These are phyloP conservation scores for Priceomyces medius DNA, from an alignment of 805 yeast genomes.

Conservation along the genomic window DNA sequence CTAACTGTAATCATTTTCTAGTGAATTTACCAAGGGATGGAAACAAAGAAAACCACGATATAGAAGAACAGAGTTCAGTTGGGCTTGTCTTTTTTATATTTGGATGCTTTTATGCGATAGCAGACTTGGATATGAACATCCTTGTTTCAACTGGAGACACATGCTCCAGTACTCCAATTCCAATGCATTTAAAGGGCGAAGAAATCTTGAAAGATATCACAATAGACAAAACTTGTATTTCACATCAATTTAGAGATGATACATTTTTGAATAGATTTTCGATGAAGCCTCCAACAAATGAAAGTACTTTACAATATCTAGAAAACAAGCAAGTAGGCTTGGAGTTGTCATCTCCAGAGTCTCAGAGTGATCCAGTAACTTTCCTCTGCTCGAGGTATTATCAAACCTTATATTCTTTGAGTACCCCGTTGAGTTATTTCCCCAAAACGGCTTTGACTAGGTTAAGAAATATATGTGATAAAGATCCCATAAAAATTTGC, in stretches of 20 bases:
- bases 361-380: conserved; percentile 22
- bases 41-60: not conserved
- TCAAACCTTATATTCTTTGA: conserved; percentile 36
- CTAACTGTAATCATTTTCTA: conserved; percentile 12
- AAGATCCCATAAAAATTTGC: conserved; percentile 15
- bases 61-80: not conserved
- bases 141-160: too few relatives aligned
- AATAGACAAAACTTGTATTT: not conserved
- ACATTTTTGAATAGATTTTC: conserved; percentile 9
- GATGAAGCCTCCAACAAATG: conserved; percentile 15
- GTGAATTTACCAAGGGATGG: conserved; percentile 8
- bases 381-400: conserved; percentile 36
- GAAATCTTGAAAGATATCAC: not conserved
- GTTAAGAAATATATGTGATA: conserved; percentile 41
- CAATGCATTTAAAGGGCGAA: not conserved
- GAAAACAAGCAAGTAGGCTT: not conserved
- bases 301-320: not conserved
- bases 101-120: conserved; percentile 12
- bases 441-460: conserved; percentile 51
- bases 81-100: conserved; percentile 12
- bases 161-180: too few relatives aligned
- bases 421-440: conserved; percentile 41
- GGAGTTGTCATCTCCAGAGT: conserved; percentile 14
- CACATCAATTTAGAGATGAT: not conserved
- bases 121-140: conserved; percentile 11